A percentile compares a stretch with the other conserved stretches of the same genome.
Evolutionary conservation across 129 eudicot species (phyloP).

Genomic region (Chrysanthemum makinoi): DNA sequence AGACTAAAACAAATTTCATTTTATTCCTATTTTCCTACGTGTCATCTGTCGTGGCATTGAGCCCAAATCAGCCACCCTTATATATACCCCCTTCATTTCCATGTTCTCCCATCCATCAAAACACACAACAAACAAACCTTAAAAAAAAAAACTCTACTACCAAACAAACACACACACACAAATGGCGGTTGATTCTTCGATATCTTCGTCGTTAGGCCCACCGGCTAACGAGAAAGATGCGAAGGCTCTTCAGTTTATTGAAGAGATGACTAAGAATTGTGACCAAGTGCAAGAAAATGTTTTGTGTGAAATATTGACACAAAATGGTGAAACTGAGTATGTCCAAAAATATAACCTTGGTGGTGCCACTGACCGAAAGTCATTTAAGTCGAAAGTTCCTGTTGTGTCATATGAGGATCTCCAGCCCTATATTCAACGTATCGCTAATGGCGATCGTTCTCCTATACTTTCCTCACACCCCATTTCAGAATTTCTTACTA

Average conservation of each 20-base stretch:
- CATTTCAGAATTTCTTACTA: conserved; percentile 83
- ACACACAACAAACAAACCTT: conserved; percentile 14
- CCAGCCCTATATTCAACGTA: conserved; percentile 67
- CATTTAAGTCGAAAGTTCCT: conserved; percentile 67
- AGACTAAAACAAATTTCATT: conserved; percentile 12
- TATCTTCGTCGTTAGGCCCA: conserved; percentile 47
- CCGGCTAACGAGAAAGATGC: conserved; percentile 66
- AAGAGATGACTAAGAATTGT: conserved; percentile 65
- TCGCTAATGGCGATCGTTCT: conserved; percentile 76
- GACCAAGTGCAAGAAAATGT: conserved; percentile 63
- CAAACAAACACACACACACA: background rate
- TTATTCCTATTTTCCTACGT: conserved; percentile 22
- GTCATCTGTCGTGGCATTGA: conserved; percentile 20
- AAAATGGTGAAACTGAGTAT: conserved; percentile 63
- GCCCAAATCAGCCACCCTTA: conserved; percentile 21
- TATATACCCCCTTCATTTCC: conserved; percentile 28
- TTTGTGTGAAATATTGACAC: conserved; percentile 53
- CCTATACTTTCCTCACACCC: conserved; percentile 70
- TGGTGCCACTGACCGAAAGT: conserved; percentile 55
- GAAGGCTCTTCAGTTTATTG: conserved; percentile 72
- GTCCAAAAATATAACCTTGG: conserved; percentile 42
- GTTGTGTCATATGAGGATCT: conserved; percentile 85
- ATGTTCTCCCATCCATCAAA: conserved; percentile 5
- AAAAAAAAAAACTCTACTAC: background rate
- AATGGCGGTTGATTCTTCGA: conserved; percentile 48